Evolutionary conservation across 495 filamentous ascomycete species (phyloP).

Genomic region (Hypoxylon crocopeplum): DNA sequence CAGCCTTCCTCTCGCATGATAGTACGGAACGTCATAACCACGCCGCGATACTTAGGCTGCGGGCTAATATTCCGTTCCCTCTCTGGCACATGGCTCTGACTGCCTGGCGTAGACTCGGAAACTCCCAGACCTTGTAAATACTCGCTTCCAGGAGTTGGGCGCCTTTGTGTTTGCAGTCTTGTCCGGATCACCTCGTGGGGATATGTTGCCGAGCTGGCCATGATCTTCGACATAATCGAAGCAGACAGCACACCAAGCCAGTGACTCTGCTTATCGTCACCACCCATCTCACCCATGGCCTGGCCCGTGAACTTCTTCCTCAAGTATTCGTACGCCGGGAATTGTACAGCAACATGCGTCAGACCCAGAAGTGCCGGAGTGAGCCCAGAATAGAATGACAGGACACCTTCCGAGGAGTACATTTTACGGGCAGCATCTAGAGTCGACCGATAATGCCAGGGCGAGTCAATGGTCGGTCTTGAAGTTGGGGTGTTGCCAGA

Average conservation of each 20-base stretch:
- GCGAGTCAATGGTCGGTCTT: constrained; percentile 60
- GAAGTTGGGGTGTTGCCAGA: constrained; percentile 55
- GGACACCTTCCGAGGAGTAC: constrained; percentile 85
- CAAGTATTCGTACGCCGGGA: constrained; percentile 93
- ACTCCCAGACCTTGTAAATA: constrained; percentile 69
- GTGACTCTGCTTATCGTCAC: constrained; percentile 46
- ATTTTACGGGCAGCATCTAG: constrained; percentile 93
- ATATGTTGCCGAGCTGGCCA: constrained; percentile 94
- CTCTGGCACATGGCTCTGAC: constrained; percentile 36
- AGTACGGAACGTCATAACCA: constrained; percentile 80
- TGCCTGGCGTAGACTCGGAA: constrained; percentile 34
- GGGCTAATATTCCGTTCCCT: constrained; percentile 32
- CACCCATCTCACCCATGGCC: constrained; percentile 70
- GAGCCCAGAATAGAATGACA: constrained; percentile 94
- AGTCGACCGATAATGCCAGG: constrained; percentile 90
- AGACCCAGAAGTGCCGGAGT: constrained; percentile 90
- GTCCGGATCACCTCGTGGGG: constrained; percentile 96
- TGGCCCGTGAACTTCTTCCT: constrained; percentile 90
- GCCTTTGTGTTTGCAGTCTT: constrained; percentile 84
- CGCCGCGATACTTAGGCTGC: constrained; percentile 76
- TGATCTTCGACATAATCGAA: constrained; percentile 93
- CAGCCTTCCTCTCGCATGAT: constrained; percentile 93
- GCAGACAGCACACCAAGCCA: constrained; percentile 79
- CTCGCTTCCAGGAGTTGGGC: constrained; percentile 61
- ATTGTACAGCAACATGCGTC: constrained; percentile 96